Base-by-base conservation (phyloP, 1,139 yeast genomes). In the Yarrowia galli region DNA sequence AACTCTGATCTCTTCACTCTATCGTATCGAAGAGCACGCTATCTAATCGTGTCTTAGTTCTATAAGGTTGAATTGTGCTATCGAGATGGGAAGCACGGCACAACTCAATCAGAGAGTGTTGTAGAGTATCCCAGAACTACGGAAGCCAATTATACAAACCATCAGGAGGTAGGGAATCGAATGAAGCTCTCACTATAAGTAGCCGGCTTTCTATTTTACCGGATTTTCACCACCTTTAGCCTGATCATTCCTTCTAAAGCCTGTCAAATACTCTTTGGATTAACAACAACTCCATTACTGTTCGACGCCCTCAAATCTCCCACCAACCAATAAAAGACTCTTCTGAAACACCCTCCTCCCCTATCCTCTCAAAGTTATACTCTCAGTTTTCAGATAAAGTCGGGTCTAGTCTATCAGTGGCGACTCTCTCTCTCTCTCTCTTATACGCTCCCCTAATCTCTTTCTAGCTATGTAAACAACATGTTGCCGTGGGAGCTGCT, bases 401-500 rank as follows among this genome's bases (percentile, higher is more conserved):
- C 46, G 16, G 22, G 40, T 15, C 45, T 18, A 42, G 45, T 18
- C 45, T 42, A 18, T 42, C 45, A 42, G 45, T 42, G 45, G 45
- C 45, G 45, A 42, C 23, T 8, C 8, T 6, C 16, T 5, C 8
- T 36, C 13, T 35, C 15, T 15, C 22, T 9, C 16, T 10, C 22
- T 7, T 10, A 10, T 42, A 28, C 32, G 32, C 8, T 5, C 16
- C 22, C n/a, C n/a, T n/a, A n/a, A n/a, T n/a, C n/a, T n/a, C n/a
- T n/a, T n/a, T n/a, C n/a, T n/a, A n/a, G 7, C 49, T 12, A 22
- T 45, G 28, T 23, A 45, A n/a, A 12, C 35, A n/a, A 18, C 35
- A 49, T 49, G 56, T 15, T 49, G n/a, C 56, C 56, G 23, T 49
- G 56, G 56, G 56, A 49, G 25, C 56, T 49, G 25, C 22, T 49